A percentile compares a stretch with the other conserved stretches of the same genome.
Conservation (phyloP, 192 early-diverging fungal species). For the Coemansia sp. region DNA sequence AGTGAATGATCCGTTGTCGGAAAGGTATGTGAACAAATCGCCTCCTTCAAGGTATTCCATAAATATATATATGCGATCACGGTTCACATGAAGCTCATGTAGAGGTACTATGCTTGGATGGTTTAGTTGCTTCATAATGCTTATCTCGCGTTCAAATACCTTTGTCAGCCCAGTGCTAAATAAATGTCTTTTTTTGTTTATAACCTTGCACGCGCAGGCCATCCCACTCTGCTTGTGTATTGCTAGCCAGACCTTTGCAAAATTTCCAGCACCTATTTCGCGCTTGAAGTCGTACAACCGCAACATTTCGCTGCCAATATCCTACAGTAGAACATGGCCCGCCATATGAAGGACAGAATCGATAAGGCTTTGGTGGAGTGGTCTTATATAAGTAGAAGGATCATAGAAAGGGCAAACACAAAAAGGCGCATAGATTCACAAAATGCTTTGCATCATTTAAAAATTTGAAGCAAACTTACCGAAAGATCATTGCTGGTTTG, state of each 20-base stretch:
- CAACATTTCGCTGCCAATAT: constrained; percentile 27
- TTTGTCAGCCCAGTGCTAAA: constrained; percentile 44
- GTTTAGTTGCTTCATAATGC: constrained; percentile 39
- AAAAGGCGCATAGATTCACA: no score
- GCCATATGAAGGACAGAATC: background rate
- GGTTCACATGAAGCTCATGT: constrained; percentile 44
- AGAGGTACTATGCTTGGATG: constrained; percentile 47
- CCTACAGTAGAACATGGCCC: constrained; percentile 3
- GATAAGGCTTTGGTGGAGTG: no score
- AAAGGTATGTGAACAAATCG: constrained; percentile 48
- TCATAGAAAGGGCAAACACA: no score
- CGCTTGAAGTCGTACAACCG: constrained; percentile 52
- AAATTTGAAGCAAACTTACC: constrained; percentile 5
- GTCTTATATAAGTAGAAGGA: no score
- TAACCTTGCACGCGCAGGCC: constrained; percentile 54
- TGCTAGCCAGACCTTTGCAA: constrained; percentile 54
- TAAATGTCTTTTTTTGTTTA: constrained; percentile 46
- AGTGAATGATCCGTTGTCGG: constrained; percentile 36
- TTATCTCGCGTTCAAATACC: constrained; percentile 51
- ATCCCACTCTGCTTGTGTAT: constrained; percentile 49
- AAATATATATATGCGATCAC: constrained; percentile 52
- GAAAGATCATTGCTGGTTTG: constrained; percentile 9
- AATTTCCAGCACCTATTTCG: constrained; percentile 50
- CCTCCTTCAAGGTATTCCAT: constrained; percentile 55
- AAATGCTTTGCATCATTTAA: no score